Evolutionary conservation across 129 eudicot species (phyloP).

Genomic region (Silybum marianum): DNA sequence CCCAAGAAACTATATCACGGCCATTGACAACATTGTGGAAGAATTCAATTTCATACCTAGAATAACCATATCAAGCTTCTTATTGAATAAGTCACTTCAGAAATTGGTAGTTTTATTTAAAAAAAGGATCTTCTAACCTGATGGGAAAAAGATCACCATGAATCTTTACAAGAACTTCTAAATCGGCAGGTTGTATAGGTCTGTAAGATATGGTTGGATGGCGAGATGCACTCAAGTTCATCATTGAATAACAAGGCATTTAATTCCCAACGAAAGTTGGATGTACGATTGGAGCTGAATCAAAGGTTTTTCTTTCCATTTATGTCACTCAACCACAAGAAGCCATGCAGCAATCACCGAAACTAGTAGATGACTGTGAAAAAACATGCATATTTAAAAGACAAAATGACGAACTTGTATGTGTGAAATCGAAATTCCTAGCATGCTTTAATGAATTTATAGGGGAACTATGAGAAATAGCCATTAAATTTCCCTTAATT

Average conservation of each 20-base stretch:
- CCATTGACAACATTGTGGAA: conserved; percentile 89
- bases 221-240: conserved; percentile 50
- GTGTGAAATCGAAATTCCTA: background rate
- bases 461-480: too few relatives aligned
- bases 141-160: conserved; percentile 92
- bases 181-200: conserved; percentile 74
- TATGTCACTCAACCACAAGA: conserved; percentile 43
- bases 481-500: background rate
- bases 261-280: conserved; percentile 44
- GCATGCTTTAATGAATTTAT: background rate
- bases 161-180: conserved; percentile 63
- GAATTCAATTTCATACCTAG: conserved; percentile 87
- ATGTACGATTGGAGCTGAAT: conserved; percentile 12
- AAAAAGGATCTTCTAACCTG: conserved; percentile 48
- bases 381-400: conserved; percentile 15
- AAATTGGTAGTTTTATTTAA: background rate
- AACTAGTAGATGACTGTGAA: conserved; percentile 14
- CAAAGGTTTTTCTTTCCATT: conserved; percentile 46
- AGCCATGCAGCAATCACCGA: conserved; percentile 41
- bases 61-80: conserved; percentile 31
- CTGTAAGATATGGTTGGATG: conserved; percentile 70
- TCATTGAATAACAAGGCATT: conserved; percentile 51
- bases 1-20: conserved; percentile 91
- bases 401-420: conserved; percentile 5
- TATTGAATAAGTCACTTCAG: background rate